Base-by-base conservation (phyloP, 2,329 filamentous ascomycete genomes). In the Acephala macrosclerotiorum region DNA sequence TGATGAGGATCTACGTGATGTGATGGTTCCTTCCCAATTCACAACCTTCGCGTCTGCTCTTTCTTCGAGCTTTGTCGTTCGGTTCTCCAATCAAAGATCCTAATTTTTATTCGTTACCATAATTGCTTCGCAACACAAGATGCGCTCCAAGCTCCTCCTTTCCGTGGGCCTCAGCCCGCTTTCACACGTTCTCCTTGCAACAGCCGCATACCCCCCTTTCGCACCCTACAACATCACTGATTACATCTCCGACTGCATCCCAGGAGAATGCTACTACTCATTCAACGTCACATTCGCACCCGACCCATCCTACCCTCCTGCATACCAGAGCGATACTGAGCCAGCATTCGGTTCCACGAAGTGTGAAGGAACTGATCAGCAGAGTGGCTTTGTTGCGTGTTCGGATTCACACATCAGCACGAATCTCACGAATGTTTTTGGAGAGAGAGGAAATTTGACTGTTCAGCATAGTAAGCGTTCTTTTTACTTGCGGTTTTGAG, bases 151-250 rank as follows among this genome's bases (percentile, higher is more conserved):
- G 4, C 3, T 14, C 7, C n/a, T 49, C 45, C 45, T 49, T 14
- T 49, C 45, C n/a, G 22, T 49, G n/a, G 9, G 16, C 42, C 42
- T 45, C 16, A 25, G 1, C 14, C n/a, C 20, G 9, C 11, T 49
- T 11, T 49, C n/a, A 3, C 18, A n/a, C 42, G n/a, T 22, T 25
- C n/a, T 49, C 6, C 45, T n/a, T 7, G 20, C 45, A 11, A 2
- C 2, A n/a, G 25, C 26, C 3, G 25, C 51, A 55, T 36, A 36
- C 18, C 58, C 58, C 7, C 58, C 58, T 3, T 60, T 47, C 40
- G 58, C 40, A 29, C 38, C 57, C 8, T 60, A 60, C 58, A 60
- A 60, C 40, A 49, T 60, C 35, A 58, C 56, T n/a, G 6, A 49
- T n/a, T 49, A 35, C 22, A 18, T 35, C 20, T 26, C n/a, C 38